Percentiles rank a stretch among this genome's conserved stretches.
These are phyloP conservation scores for Kockovaella imperatae DNA, from an alignment of 768 basidiomycete species.

Conservation along the genomic window DNA sequence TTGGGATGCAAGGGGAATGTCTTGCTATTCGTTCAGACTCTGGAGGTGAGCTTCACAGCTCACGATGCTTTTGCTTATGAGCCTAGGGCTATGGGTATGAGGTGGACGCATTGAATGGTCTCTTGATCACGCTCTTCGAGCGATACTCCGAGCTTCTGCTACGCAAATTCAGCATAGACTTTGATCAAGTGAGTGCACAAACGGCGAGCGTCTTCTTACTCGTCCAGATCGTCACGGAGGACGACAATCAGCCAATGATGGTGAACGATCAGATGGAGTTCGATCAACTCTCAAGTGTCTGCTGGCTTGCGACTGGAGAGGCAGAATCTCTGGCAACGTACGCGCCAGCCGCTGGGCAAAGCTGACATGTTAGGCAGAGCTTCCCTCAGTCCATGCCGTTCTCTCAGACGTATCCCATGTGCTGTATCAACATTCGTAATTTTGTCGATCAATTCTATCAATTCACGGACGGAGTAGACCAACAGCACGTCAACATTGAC, in stretches of 20 bases:
- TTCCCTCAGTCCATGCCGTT: slow-evolving; percentile 75
- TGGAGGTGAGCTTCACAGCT: slow-evolving; percentile 58
- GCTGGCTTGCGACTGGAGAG: slow-evolving; percentile 72
- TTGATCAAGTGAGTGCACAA: slow-evolving; percentile 60
- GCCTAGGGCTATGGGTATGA: slow-evolving; percentile 76
- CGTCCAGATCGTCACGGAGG: slow-evolving; percentile 66
- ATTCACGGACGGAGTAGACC: slow-evolving; percentile 89
- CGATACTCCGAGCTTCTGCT: slow-evolving; percentile 77
- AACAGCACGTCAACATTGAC: slow-evolving; percentile 84
- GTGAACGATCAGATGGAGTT: slow-evolving; percentile 54
- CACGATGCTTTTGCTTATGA: not conserved
- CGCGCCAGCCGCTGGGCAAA: slow-evolving; percentile 8
- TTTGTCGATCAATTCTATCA: slow-evolving; percentile 95
- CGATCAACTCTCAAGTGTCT: slow-evolving; percentile 64
- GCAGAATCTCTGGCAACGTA: slow-evolving; percentile 49
- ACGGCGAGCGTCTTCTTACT: not conserved
- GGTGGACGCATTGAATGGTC: slow-evolving; percentile 67
- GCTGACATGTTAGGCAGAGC: slow-evolving; percentile 49
- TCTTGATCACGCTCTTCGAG: slow-evolving; percentile 83
- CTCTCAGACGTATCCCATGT: slow-evolving; percentile 91
- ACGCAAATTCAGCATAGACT: slow-evolving; percentile 67
- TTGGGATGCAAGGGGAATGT: slow-evolving; percentile 75
- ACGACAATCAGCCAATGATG: slow-evolving; percentile 85
- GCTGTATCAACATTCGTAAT: slow-evolving; percentile 80
- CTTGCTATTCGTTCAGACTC: slow-evolving; percentile 76